Evolutionary conservation across 495 filamentous ascomycete species (phyloP).

Genomic region (Aspergillus mulundensis): DNA sequence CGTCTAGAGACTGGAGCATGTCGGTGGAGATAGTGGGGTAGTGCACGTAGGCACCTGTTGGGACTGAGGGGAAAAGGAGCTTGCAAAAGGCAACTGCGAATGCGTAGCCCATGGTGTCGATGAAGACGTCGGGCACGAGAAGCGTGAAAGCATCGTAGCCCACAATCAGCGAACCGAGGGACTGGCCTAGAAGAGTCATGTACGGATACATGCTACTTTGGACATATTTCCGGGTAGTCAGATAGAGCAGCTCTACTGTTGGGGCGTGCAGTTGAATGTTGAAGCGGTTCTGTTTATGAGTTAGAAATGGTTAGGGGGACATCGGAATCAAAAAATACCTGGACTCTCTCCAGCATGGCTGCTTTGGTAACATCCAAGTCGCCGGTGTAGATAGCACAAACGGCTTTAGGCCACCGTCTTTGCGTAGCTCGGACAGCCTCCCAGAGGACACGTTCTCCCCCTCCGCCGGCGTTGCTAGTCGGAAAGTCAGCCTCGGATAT

Average conservation of each 20-base stretch:
- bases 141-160: conserved; percentile 92
- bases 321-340: conserved; percentile 41
- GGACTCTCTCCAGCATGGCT: conserved; percentile 70
- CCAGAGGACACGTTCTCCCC: conserved; percentile 95
- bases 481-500: not conserved
- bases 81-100: conserved; percentile 82
- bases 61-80: conserved; percentile 73
- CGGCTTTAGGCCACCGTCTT: conserved; percentile 78
- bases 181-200: conserved; percentile 93
- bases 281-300: conserved; percentile 65
- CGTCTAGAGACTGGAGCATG: conserved; percentile 83
- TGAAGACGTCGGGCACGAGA: conserved; percentile 85
- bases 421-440: conserved; percentile 91
- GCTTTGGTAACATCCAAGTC: conserved; percentile 83
- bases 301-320: not conserved
- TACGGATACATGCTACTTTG: conserved; percentile 79
- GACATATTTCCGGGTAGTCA: conserved; percentile 81
- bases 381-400: conserved; percentile 90
- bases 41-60: conserved; percentile 91
- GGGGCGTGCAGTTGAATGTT: conserved; percentile 86
- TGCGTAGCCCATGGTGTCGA: conserved; percentile 98
- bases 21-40: conserved; percentile 98
- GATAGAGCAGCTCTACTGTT: conserved; percentile 81
- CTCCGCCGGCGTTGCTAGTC: conserved; percentile 84
- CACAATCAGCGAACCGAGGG: conserved; percentile 77